phyloP scores from a whole-genome alignment of 305 asterid species.

The Rubia tinctorum region DNA sequence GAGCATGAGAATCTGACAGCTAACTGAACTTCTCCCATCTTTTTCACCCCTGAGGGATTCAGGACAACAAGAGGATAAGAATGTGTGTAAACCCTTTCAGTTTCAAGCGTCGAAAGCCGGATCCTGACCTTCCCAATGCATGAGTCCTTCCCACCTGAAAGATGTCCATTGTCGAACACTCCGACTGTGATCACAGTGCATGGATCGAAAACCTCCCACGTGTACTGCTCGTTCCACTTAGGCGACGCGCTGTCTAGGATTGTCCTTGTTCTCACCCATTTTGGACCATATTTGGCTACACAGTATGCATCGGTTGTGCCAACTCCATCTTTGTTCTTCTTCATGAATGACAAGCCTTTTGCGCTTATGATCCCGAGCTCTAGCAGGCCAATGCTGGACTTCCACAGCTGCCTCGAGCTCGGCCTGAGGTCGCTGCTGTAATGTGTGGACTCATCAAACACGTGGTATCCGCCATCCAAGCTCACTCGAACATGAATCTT shows the following conservation, averaged over 20 bases:
- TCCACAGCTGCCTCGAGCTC: constrained; percentile 63
- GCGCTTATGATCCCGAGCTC: constrained; percentile 77
- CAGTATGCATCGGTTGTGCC: constrained; percentile 74
- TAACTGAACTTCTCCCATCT: constrained; percentile 74
- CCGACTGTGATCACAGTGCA: constrained; percentile 71
- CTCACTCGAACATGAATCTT: constrained; percentile 69
- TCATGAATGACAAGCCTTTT: constrained; percentile 54
- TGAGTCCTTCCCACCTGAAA: constrained; percentile 50
- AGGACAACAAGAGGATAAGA: constrained; percentile 66
- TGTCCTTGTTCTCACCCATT: constrained; percentile 84
- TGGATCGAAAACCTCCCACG: constrained; percentile 87
- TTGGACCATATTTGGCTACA: constrained; percentile 74
- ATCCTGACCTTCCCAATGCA: constrained; percentile 84
- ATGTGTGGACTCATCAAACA: constrained; percentile 68
- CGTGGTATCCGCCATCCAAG: constrained; percentile 87
- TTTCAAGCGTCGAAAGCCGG: constrained; percentile 72
- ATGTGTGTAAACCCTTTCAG: constrained; percentile 76
- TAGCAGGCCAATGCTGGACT: constrained; percentile 59
- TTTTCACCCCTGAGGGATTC: constrained; percentile 64
- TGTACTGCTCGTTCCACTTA: constrained; percentile 83
- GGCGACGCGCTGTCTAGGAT: constrained; percentile 57
- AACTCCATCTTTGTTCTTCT: constrained; percentile 49
- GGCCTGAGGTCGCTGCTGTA: constrained; percentile 75
- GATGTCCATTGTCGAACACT: constrained; percentile 64
- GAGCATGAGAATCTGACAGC: constrained; percentile 71